Evolutionary conservation across 257 asterid genomes (phyloP), one percentile per base, ranked within the genome.

Genomic region (Sherardia arvensis): DNA sequence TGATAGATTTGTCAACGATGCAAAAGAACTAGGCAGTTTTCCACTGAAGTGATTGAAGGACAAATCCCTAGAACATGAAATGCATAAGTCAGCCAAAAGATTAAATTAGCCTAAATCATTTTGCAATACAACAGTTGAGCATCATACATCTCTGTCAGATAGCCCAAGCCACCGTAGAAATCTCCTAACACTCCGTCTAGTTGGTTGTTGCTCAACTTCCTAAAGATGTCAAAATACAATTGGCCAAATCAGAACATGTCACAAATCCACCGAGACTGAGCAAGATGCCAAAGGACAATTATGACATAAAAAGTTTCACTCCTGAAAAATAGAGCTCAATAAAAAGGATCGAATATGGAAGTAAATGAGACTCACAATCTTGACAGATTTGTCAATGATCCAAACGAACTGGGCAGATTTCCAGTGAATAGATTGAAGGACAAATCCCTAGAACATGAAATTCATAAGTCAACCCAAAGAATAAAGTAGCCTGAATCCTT

Each of bases 1-100:
- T 29, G 86, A 71, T 67, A 92, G 84, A 78, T 77, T 84, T 67
- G 64, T 68, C 81, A 88, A 66, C 40, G 71, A 56, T 73, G 66
- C 76, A 79, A 92, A 79, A 20, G 97, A 89, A 65, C 74, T 65
- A 5, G 98, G 98, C 53, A 92, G 87, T 73, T 92, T 97, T 62
- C 98, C 97, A 5, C 77, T 81, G 79, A 92, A 81, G 78, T 66
- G 79, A 70, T 92, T 92, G 84, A 71, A 81, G n/a, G 98, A 92
- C 71, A 92, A 72, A 74, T 89, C 96, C 95, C 98, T 89, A 81
- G 60, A 65, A 76, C 17, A 72, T 66, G 63, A 74, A 48, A 65
- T 48, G 34, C 21, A 60, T 38, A 29, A 59, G 62, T 10, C 69
- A 65, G 71, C 61, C 29, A 53, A 22, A 28, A 38, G 4, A 28